These are phyloP conservation scores for Apostasia shenzhenica DNA, from an alignment of 106 monocot species.

Conservation along the genomic window DNA sequence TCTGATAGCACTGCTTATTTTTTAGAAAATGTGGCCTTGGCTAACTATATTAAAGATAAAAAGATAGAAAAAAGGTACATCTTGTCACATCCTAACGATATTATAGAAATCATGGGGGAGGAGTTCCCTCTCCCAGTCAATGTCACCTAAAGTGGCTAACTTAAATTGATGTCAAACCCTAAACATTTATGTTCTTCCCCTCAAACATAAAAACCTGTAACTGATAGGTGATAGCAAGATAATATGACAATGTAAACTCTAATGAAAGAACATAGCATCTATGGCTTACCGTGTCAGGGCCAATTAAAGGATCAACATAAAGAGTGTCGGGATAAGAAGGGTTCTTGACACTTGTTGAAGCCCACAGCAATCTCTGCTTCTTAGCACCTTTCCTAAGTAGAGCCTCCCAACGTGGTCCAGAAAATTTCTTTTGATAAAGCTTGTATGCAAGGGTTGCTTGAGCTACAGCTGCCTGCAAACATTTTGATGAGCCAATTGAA, in stretches of 20 bases:
- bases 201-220: background rate
- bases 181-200: background rate
- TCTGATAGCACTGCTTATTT: too few relatives aligned
- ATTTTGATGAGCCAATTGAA: background rate
- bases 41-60: too few relatives aligned
- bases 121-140: too few relatives aligned
- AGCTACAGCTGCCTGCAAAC: constrained; percentile 76
- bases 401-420: constrained; percentile 89
- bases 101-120: too few relatives aligned
- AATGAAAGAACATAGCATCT: too few relatives aligned
- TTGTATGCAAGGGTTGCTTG: constrained; percentile 79
- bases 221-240: background rate
- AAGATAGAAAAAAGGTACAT: too few relatives aligned
- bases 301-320: constrained; percentile 82
- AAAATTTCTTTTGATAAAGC: constrained; percentile 94
- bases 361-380: constrained; percentile 91
- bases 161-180: too few relatives aligned
- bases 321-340: constrained; percentile 81
- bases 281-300: constrained; percentile 74
- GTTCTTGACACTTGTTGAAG: constrained; percentile 94
- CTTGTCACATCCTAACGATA: too few relatives aligned
- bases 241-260: background rate
- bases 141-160: too few relatives aligned
- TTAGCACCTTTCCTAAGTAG: constrained; percentile 91
- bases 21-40: too few relatives aligned